Conservation (phyloP, 371 early-diverging fungal species). For the Entomophthora muscae region DNA sequence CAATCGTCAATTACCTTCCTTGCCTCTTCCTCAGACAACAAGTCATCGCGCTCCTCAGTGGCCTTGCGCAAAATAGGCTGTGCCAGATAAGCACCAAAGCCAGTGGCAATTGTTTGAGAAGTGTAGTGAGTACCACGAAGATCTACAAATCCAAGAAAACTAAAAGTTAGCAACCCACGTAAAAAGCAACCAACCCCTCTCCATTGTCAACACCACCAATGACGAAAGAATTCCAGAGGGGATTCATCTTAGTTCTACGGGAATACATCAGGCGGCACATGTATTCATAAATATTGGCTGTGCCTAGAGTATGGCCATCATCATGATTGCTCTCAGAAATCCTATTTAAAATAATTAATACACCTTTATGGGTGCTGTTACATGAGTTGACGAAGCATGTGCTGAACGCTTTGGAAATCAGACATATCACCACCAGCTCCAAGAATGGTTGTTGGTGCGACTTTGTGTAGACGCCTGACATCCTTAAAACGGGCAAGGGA, state of each 20-base stretch:
- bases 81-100: slow-evolving; percentile 90
- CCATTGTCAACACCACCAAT: slow-evolving; percentile 80
- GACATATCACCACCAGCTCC: slow-evolving; percentile 92
- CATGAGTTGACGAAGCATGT: slow-evolving; percentile 68
- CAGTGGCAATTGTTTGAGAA: slow-evolving; percentile 85
- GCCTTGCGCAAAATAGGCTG: slow-evolving; percentile 90
- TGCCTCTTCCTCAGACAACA: slow-evolving; percentile 86
- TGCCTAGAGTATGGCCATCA: slow-evolving; percentile 74
- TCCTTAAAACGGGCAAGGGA: slow-evolving; percentile 88
- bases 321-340: slow-evolving; percentile 70
- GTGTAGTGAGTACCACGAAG: slow-evolving; percentile 92
- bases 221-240: slow-evolving; percentile 89
- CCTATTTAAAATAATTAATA: slow-evolving; percentile 34
- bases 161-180: slow-evolving; percentile 20
- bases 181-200: slow-evolving; percentile 19
- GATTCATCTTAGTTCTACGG: slow-evolving; percentile 81
- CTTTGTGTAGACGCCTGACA: slow-evolving; percentile 63
- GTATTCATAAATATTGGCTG: slow-evolving; percentile 78
- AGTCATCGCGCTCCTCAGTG: slow-evolving; percentile 69
- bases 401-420: slow-evolving; percentile 83
- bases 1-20: slow-evolving; percentile 69
- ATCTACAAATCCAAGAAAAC: slow-evolving; percentile 91
- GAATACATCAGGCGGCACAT: slow-evolving; percentile 86
- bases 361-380: slow-evolving; percentile 17
- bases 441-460: slow-evolving; percentile 67